Evolutionary conservation across 495 filamentous ascomycete genomes (phyloP).

Genomic region (Neurospora hispaniola): DNA sequence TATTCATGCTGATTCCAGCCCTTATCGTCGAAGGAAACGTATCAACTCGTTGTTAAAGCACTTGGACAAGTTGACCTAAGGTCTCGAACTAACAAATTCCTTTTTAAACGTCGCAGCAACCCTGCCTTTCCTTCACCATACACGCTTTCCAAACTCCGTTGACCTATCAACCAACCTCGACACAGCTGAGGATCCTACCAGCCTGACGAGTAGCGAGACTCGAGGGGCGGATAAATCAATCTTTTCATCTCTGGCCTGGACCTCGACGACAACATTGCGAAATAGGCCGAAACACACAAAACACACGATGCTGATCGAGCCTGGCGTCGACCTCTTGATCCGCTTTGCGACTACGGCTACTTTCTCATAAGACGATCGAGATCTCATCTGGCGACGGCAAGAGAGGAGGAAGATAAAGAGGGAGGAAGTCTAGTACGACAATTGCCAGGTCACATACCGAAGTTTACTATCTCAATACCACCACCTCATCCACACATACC

Average conservation of each 20-base stretch:
- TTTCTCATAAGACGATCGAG: background rate
- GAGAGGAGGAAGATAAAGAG: background rate
- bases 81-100: background rate
- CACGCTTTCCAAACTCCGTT: background rate
- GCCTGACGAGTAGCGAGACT: background rate
- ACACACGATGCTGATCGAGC: background rate
- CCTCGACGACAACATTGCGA: background rate
- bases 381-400: background rate
- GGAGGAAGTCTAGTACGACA: background rate
- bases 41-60: too few species aligned
- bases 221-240: background rate
- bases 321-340: background rate
- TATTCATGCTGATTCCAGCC: too few species aligned
- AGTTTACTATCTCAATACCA: background rate
- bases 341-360: background rate
- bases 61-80: too few species aligned
- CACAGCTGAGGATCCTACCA: background rate
- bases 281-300: background rate
- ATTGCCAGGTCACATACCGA: background rate
- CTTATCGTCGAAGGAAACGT: too few species aligned
- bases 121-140: background rate
- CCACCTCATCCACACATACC: background rate
- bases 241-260: background rate
- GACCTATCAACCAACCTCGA: background rate
- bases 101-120: background rate